Evolutionary conservation across 2,329 filamentous ascomycete genomes (phyloP).

Genomic region (Paraphaeosphaeria sporulosa): DNA sequence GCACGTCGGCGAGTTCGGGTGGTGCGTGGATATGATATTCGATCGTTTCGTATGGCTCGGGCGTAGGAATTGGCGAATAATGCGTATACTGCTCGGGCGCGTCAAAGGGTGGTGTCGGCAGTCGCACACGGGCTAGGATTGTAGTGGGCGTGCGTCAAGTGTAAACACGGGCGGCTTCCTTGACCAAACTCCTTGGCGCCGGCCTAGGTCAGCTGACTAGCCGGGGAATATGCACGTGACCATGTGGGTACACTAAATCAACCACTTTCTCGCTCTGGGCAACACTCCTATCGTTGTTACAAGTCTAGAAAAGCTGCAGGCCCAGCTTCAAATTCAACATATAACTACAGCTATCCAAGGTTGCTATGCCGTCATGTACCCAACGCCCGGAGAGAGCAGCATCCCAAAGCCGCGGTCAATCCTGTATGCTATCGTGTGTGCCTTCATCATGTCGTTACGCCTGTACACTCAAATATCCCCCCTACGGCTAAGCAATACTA

Average conservation of each 20-base stretch:
- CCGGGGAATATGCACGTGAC: constrained; percentile 18
- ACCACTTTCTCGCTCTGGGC: neutral
- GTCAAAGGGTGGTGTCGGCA: constrained; percentile 31
- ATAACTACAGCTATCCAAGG: constrained; percentile 15
- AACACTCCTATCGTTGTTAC: neutral
- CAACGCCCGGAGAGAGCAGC: constrained; percentile 19
- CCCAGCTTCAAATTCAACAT: neutral
- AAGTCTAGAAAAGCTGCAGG: neutral
- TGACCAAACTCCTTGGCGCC: neutral
- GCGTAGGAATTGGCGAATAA: constrained; percentile 44
- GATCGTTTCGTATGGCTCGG: constrained; percentile 8
- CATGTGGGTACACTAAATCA: neutral
- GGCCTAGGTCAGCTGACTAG: neutral
- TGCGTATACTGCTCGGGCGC: constrained; percentile 38
- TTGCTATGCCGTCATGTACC: neutral
- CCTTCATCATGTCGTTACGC: constrained; percentile 14
- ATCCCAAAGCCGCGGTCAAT: constrained; percentile 29
- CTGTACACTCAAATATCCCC: constrained; percentile 19
- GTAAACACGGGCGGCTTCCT: constrained; percentile 22
- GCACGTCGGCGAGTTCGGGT: constrained; percentile 5
- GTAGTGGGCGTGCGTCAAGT: constrained; percentile 26
- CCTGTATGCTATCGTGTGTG: constrained; percentile 19
- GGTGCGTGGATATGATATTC: constrained; percentile 18
- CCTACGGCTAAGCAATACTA: constrained; percentile 17
- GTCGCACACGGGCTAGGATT: constrained; percentile 34